phyloP scores from a whole-genome alignment of 2,329 filamentous ascomycete species.

The Cladosporium oxysporum region DNA sequence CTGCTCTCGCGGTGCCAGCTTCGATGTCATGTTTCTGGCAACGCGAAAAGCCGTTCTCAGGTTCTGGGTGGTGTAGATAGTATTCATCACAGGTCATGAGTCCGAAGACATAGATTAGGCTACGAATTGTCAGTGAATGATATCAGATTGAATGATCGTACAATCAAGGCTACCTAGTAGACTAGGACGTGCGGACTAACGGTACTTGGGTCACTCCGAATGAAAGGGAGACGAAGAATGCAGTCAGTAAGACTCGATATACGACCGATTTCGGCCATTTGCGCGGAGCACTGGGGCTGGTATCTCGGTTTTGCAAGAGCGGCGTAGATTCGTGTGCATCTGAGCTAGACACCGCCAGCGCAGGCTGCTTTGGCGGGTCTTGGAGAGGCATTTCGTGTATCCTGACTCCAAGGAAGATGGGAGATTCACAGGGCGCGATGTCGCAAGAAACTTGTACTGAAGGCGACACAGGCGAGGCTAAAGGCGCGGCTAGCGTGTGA shows the following conservation, averaged over 20 bases:
- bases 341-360: not conserved
- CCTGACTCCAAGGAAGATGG: not conserved
- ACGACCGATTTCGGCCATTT: slow-evolving; percentile 34
- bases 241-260: slow-evolving; percentile 57
- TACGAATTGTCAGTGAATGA: slow-evolving; percentile 1
- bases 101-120: slow-evolving; percentile 64
- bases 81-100: slow-evolving; percentile 72
- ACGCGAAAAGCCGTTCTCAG: slow-evolving; percentile 42
- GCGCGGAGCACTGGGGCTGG: not conserved
- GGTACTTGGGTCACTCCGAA: slow-evolving; percentile 55
- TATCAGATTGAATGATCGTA: not conserved
- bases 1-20: slow-evolving; percentile 63
- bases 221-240: slow-evolving; percentile 59
- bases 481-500: slow-evolving; percentile 9
- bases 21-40: slow-evolving; percentile 65
- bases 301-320: not conserved
- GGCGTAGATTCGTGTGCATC: slow-evolving; percentile 13
- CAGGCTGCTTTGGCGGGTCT: not conserved
- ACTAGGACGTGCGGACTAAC: slow-evolving; percentile 16
- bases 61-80: slow-evolving; percentile 60
- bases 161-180: not conserved
- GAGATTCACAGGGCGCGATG: not conserved
- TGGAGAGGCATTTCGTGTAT: not conserved
- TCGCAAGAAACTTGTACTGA: not conserved
- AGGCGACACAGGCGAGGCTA: slow-evolving; percentile 5